Evolutionary conservation across 2,329 filamentous ascomycete genomes (phyloP), one percentile per base, ranked within the genome.

Genomic region (Penicillium sp.): DNA sequence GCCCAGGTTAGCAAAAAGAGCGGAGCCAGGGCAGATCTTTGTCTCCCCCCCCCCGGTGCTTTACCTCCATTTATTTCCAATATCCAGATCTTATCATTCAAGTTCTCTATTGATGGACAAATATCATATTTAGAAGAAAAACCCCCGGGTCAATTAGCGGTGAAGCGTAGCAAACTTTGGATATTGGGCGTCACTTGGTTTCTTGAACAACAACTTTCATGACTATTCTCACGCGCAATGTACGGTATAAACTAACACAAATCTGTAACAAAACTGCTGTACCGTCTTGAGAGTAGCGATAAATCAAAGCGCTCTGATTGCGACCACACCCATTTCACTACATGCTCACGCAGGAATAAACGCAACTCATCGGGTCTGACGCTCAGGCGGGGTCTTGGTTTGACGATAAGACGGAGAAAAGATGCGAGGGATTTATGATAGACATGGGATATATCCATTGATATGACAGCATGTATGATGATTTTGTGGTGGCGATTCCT

Each of bases 381-480:
- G 9, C 23, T 25, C 39, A 17, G 13, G 7, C 15, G 4, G 39
- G 25, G 13, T 15, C 13, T 25, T 42, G 21, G 6, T 21, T 23
- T 42, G 39, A 25, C 7, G 4, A 12, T 9, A 6, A 12, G 23
- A 27, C 9, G 41, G 9, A 6, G 5, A 43, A 43, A 27, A 23
- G 1, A 17, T 43, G 23, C 19, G 13, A 12, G 23, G 23, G 9
- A n/a, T 27, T n/a, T 44, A n/a, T n/a, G 17, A 44, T 12, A n/a
- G 17, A 10, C 9, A n/a, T n/a, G 12, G 15, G 23, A 43, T 6
- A 43, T 7, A 43, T 9, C 53, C 61, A 64, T 66, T n/a, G 19
- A 39, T 33, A 38, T 19, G 25, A 35, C 7, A 29, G 21, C 17
- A 19, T 52, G 41, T 23, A 23, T 23, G 6, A 31, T 25, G 23